Evolutionary conservation across 768 basidiomycete species (phyloP).

Genomic region (Pisolithus tinctorius): DNA sequence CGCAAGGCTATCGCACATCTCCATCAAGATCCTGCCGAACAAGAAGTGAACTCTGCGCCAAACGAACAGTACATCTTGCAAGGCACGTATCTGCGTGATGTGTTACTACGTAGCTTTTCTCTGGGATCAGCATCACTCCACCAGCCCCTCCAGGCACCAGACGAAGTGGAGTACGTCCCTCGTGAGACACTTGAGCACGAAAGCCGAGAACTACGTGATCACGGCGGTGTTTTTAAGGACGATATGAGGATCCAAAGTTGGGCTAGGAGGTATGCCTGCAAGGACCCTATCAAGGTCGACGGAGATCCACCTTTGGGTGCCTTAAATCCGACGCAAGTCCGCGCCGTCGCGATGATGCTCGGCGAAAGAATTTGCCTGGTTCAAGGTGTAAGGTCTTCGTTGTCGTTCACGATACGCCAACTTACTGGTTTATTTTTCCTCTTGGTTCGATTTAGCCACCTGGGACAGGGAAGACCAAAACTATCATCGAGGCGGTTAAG

Average conservation of each 20-base stretch:
- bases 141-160: conserved; percentile 32
- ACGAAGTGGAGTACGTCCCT: conserved; percentile 32
- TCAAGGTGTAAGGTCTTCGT: conserved; percentile 61
- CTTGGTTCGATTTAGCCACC: conserved; percentile 51
- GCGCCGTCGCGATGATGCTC: conserved; percentile 84
- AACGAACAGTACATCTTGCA: conserved; percentile 50
- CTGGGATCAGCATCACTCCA: conserved; percentile 18
- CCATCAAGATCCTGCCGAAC: conserved; percentile 42
- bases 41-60: conserved; percentile 28
- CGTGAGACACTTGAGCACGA: conserved; percentile 34
- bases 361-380: conserved; percentile 72
- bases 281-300: conserved; percentile 57
- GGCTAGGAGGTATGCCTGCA: conserved; percentile 59
- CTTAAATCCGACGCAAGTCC: conserved; percentile 71
- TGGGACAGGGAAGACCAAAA: conserved; percentile 90
- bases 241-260: conserved; percentile 79
- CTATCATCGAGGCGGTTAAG: conserved; percentile 79
- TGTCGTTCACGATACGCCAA: not conserved
- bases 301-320: conserved; percentile 67
- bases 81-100: conserved; percentile 69
- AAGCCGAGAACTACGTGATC: conserved; percentile 16
- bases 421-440: not conserved
- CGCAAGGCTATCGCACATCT: conserved; percentile 54
- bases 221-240: conserved; percentile 51
- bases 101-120: conserved; percentile 55